Base-by-base conservation (phyloP, 2,329 filamentous ascomycete genomes). In the Talaromyces albobiverticillius region DNA sequence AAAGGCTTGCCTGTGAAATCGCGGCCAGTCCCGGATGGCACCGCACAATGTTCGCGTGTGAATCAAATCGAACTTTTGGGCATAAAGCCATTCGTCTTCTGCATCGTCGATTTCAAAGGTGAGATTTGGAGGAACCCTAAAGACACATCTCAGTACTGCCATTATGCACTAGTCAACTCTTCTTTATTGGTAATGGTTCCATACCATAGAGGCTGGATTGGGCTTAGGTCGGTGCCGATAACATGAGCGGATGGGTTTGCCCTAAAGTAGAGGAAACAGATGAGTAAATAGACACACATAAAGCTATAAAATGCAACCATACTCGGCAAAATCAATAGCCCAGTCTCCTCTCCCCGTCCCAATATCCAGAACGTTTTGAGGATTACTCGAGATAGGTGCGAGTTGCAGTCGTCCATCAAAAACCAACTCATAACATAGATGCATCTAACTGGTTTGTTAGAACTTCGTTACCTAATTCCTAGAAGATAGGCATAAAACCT, bases 41-140 rank as follows among this genome's bases (percentile, higher is more conserved):
- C 59, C 57, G 22, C 56, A 56, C 43, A 62, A 40, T 38, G 57
- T 59, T 32, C 60, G 60, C 11, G 54, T 55, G 43, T 64, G 63
- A 31, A 64, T 59, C 23, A 58, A 56, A 41, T 65, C 61, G 49
- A 65, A 65, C 41, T 60, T 53, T 16, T 62, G 53, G 23, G 16
- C 52, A 48, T 55, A 65, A 25, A 56, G 48, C 63, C 63, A 65
- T n/a, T 62, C 58, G 22, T 56, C 54, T 51, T 63, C 62, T 18
- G 58, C 58, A 42, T 65, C 61, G 49, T 64, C 63, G 25, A 65
- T 57, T 47, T 59, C 52, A 53, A 65, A 65, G 9, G 31, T 43
- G 13, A 62, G 54, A 41, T 64, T 62, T 26, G 62, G 62, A 6
- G 63, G 61, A 10, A 64, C 62, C 38, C 61, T 61, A 22, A 20